phyloP scores from a whole-genome alignment of 441 rosid species.

The Geranium incanum region DNA sequence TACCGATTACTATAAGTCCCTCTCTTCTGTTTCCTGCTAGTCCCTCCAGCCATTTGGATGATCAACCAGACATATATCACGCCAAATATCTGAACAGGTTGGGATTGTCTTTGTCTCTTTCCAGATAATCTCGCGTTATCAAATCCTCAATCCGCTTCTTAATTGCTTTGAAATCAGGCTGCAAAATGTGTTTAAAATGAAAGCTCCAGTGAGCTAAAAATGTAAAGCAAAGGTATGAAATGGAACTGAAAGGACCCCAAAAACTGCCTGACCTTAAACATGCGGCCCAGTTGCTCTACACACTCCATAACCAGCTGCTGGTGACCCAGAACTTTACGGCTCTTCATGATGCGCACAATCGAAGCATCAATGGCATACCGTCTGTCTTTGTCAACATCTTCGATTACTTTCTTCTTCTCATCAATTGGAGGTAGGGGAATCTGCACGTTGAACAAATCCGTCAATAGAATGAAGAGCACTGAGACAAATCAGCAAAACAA shows the following conservation, averaged over 20 bases:
- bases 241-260: not conserved
- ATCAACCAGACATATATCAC: slow-evolving; percentile 20
- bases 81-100: slow-evolving; percentile 34
- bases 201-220: not conserved
- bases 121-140: slow-evolving; percentile 62
- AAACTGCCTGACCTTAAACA: slow-evolving; percentile 62
- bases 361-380: slow-evolving; percentile 93
- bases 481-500: slow-evolving; percentile 6
- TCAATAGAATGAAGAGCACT: not conserved
- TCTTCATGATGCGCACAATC: slow-evolving; percentile 94
- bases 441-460: slow-evolving; percentile 28
- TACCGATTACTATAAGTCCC: not conserved
- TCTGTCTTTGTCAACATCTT: slow-evolving; percentile 85
- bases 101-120: slow-evolving; percentile 36
- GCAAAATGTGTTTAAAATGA: slow-evolving; percentile 8
- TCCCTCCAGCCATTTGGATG: not conserved
- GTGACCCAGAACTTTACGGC: slow-evolving; percentile 73
- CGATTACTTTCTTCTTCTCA: slow-evolving; percentile 82
- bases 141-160: slow-evolving; percentile 93
- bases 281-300: slow-evolving; percentile 82
- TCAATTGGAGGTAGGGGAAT: slow-evolving; percentile 93
- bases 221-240: not conserved
- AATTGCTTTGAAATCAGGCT: slow-evolving; percentile 96
- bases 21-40: not conserved
- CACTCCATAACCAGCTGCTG: slow-evolving; percentile 78